These are phyloP conservation scores for Aspergillus neoniger DNA, from an alignment of 2,329 filamentous ascomycete genomes.

Conservation along the genomic window DNA sequence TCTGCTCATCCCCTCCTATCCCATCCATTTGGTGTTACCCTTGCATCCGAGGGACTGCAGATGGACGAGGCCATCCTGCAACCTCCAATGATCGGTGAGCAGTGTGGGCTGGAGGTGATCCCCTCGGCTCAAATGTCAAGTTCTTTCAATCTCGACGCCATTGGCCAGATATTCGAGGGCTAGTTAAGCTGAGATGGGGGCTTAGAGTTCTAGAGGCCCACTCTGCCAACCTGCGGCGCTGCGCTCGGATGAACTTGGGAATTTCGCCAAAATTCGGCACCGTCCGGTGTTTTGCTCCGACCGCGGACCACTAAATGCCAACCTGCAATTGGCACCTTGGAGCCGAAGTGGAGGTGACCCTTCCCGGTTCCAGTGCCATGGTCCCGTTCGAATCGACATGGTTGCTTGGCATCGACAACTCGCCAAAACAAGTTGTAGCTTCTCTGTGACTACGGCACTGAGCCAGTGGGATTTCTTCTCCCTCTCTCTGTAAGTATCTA, in stretches of 20 bases:
- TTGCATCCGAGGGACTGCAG: neutral
- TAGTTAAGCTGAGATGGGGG: neutral
- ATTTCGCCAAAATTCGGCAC: constrained; percentile 6
- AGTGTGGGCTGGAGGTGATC: neutral
- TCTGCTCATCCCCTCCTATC: neutral
- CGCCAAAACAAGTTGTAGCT: neutral
- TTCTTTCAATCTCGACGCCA: neutral
- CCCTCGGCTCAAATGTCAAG: neutral
- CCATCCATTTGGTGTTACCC: neutral
- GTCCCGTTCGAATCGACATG: neutral
- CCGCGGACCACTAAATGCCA: constrained; percentile 8
- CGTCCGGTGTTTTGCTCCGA: constrained; percentile 1
- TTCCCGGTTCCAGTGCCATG: constrained; percentile 2
- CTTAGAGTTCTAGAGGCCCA: neutral
- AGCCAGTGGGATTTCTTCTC: neutral
- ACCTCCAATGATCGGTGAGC: neutral
- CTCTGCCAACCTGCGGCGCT: neutral
- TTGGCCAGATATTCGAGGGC: neutral
- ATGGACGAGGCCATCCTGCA: neutral
- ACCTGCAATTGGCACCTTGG: constrained; percentile 8
- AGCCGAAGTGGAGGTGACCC: constrained; percentile 6
- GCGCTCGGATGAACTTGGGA: neutral
- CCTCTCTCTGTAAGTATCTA: neutral
- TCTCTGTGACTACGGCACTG: neutral
- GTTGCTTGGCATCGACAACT: constrained; percentile 11